Evolutionary conservation across 139 green algal genomes (phyloP).

Genomic region (Coelastrella sp.): DNA sequence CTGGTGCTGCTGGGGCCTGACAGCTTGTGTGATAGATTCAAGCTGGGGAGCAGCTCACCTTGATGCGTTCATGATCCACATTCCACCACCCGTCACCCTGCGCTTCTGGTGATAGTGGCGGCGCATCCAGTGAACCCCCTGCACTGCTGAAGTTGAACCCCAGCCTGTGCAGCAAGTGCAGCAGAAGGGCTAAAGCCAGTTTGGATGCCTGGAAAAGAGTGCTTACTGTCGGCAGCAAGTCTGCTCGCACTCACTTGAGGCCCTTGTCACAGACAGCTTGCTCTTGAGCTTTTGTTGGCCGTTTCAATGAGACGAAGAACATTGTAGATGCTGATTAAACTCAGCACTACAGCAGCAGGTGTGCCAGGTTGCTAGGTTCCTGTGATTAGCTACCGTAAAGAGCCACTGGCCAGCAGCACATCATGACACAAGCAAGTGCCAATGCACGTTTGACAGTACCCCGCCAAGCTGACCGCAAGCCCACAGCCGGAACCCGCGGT

Average conservation of each 20-base stretch:
- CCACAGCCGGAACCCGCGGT: too few relatives aligned
- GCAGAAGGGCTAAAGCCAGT: too few relatives aligned
- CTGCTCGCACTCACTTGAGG: not conserved
- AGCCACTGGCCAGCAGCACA: too few relatives aligned
- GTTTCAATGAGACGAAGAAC: conserved; percentile 46
- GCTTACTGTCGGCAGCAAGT: not conserved
- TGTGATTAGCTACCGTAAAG: too few relatives aligned
- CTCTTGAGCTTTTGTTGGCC: conserved; percentile 24
- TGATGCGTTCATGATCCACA: conserved; percentile 45
- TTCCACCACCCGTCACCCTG: conserved; percentile 45
- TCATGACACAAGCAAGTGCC: too few relatives aligned
- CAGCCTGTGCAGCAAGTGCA: conserved; percentile 9
- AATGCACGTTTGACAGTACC: too few relatives aligned
- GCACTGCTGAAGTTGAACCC: conserved; percentile 40
- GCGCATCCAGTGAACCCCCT: conserved; percentile 17
- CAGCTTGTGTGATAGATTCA: too few relatives aligned
- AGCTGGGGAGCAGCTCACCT: not conserved
- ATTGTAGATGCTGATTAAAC: not conserved
- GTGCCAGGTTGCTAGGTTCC: too few relatives aligned
- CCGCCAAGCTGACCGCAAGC: too few relatives aligned
- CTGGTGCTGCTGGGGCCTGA: too few relatives aligned
- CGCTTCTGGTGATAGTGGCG: conserved; percentile 14
- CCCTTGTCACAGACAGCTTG: conserved; percentile 24
- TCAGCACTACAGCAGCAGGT: not conserved
- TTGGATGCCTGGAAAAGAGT: too few relatives aligned